Evolutionary conservation across 768 basidiomycete species (phyloP).

Genomic region (Kwoniella dendrophila): DNA sequence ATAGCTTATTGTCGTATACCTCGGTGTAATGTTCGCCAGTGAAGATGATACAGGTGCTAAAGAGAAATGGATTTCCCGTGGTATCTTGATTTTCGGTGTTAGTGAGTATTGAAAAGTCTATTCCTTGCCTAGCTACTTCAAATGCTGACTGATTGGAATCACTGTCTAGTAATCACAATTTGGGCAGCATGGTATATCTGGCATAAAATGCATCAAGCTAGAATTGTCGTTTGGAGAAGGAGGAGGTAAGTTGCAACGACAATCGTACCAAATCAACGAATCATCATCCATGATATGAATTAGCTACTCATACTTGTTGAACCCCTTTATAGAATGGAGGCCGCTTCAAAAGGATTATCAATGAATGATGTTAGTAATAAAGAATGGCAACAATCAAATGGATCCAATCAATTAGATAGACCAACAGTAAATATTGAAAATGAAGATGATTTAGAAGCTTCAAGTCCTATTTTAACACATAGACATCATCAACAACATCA

Average conservation of each 20-base stretch:
- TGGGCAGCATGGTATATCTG: conserved; percentile 66
- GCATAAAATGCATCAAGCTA: conserved; percentile 49
- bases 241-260: conserved; percentile 48
- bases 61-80: conserved; percentile 69
- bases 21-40: conserved; percentile 63
- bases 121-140: neutral
- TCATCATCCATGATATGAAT: neutral
- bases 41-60: conserved; percentile 57
- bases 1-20: conserved; percentile 85
- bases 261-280: too few relatives aligned
- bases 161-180: conserved; percentile 42
- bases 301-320: neutral
- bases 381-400: conserved; percentile 10
- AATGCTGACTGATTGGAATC: neutral
- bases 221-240: conserved; percentile 48
- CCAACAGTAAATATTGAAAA: conserved; percentile 4
- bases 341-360: conserved; percentile 35
- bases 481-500: conserved; percentile 2
- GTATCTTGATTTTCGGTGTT: conserved; percentile 69
- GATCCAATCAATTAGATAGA: neutral
- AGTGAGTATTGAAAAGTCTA: conserved; percentile 23
- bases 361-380: conserved; percentile 23
- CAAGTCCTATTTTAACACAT: conserved; percentile 33
- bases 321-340: conserved; percentile 24
- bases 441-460: conserved; percentile 34